Conservation (phyloP, 768 basidiomycete species). For the Postia placenta region DNA sequence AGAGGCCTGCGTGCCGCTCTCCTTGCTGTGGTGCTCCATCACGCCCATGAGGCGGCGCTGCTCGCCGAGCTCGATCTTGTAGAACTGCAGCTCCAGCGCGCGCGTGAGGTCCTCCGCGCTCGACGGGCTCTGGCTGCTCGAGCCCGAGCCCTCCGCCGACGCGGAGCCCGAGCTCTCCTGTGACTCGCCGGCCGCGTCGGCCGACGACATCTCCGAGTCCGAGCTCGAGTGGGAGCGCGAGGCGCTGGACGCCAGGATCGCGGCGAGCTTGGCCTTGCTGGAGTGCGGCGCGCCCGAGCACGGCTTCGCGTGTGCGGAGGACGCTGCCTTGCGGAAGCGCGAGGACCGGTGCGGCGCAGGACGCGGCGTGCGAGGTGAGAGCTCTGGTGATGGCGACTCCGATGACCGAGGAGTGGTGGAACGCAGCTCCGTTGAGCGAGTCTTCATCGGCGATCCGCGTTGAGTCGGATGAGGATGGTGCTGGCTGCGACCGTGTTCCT, state of each 20-base stretch:
- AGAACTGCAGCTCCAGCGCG: conserved; percentile 87
- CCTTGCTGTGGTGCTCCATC: conserved; percentile 84
- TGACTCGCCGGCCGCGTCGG: background rate
- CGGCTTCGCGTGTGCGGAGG: conserved; percentile 1
- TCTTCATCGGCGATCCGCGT: background rate
- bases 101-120: conserved; percentile 61
- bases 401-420: background rate
- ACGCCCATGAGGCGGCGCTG: conserved; percentile 83
- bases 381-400: background rate
- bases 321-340: background rate
- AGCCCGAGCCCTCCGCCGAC: background rate
- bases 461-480: background rate
- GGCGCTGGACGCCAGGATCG: background rate
- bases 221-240: background rate
- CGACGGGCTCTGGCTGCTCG: conserved; percentile 6
- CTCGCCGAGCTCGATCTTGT: conserved; percentile 87
- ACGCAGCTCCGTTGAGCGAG: background rate
- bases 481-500: background rate
- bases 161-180: background rate
- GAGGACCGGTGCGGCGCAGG: background rate
- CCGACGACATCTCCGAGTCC: background rate
- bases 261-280: background rate
- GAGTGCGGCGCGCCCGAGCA: too few relatives aligned
- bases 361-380: background rate
- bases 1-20: conserved; percentile 29